Evolutionary conservation across 352 stramenopile genomes (phyloP), one percentile per base, ranked within the genome.

Genomic region (Phytopythium kandeliae): DNA sequence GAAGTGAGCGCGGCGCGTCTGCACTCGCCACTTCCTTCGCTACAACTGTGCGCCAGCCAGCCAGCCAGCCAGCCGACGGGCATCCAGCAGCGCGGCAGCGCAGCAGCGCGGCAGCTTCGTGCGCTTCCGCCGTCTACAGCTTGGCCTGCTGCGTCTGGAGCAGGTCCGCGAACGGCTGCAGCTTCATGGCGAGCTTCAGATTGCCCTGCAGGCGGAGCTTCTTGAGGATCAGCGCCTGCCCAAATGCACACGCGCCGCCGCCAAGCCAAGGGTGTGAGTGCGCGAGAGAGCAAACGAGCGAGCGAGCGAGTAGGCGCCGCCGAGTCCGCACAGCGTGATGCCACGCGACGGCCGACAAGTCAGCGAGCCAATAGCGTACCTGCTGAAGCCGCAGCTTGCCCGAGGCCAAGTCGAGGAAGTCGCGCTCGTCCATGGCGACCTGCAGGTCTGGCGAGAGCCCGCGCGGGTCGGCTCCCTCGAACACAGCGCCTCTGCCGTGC

Each of bases 131-230:
- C n/a, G 38, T 17, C 38, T 72, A 72, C 34, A 72, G 57, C 12
- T 61, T 51, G 11, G 64, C 54, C 38, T 67, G 61, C 38, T 69
- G 50, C 42, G 66, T 57, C 40, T 67, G 69, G 35, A 78, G 63
- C n/a, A 86, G 60, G 48, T 84, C 74, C 26, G 70, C 73, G 38
- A 86, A 81, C 1, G 74, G 71, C 57, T 85, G 71, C 21, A 89
- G 63, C 57, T 82, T 83, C 78, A 86, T 89, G 21, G 75, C 74
- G 36, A 86, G 73, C 55, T 77, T 84, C 58, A 89, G 71, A 51
- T 89, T 83, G 38, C 78, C 78, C 19, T 82, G 65, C 33, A 86
- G 57, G 35, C 63, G 69, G 41, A 86, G 57, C 51, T 86, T 85
- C 67, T 86, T 86, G 38, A 59, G 65, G 49, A 85, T 67, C 25